phyloP scores from a whole-genome alignment of 208 protist species.

The Leishmania martiniquensis region DNA sequence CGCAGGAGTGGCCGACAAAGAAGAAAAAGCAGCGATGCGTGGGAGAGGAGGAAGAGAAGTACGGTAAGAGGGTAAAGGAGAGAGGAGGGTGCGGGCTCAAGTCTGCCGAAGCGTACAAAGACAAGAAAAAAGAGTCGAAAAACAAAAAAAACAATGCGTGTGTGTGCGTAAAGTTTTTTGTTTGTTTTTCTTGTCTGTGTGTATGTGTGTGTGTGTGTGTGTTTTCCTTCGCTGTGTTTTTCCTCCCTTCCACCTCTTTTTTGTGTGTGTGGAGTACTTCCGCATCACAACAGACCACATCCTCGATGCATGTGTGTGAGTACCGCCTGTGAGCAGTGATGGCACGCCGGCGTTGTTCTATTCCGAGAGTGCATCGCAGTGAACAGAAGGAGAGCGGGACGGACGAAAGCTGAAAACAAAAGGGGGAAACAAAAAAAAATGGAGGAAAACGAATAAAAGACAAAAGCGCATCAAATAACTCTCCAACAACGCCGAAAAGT shows the following conservation, averaged over 20 bases:
- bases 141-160: neutral
- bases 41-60: neutral
- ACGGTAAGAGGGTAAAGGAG: neutral
- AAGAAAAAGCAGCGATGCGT: neutral
- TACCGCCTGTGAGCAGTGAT: neutral
- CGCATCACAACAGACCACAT: too few relatives aligned
- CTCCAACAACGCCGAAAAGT: too few relatives aligned
- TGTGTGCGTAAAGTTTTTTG: neutral
- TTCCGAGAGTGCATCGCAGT: neutral
- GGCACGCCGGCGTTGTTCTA: conserved; percentile 2
- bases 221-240: too few relatives aligned
- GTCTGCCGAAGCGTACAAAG: neutral
- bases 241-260: too few relatives aligned
- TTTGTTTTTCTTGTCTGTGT: neutral
- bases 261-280: too few relatives aligned
- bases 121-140: neutral
- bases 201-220: too few relatives aligned
- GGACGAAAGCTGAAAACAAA: neutral
- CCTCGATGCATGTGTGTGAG: neutral
- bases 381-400: too few relatives aligned
- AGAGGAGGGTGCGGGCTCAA: neutral
- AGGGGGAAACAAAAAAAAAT: neutral
- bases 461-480: neutral
- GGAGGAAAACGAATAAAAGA: neutral
- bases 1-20: neutral